phyloP scores from a whole-genome alignment of 371 early-diverging fungal genomes.

The Mortierella sp. region DNA sequence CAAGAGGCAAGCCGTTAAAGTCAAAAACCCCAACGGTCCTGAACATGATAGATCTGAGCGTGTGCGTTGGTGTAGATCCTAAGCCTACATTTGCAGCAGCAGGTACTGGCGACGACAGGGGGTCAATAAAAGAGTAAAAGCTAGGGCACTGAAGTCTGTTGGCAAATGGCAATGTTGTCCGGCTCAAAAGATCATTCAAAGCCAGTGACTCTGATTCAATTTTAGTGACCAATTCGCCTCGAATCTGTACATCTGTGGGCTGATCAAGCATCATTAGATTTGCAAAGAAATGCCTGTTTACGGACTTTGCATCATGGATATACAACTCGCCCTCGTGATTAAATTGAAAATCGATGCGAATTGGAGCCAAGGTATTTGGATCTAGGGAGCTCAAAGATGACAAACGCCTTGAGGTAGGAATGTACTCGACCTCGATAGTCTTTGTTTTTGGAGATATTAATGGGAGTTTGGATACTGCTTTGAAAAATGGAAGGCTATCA shows the following conservation, averaged over 20 bases:
- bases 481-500: conserved; percentile 45
- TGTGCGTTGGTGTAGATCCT: conserved; percentile 20
- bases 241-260: conserved; percentile 46
- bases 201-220: conserved; percentile 6
- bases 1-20: conserved; percentile 20
- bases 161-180: conserved; percentile 18
- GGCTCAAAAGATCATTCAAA: conserved; percentile 15
- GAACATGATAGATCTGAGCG: conserved; percentile 36
- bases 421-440: conserved; percentile 45
- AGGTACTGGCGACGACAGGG: background rate
- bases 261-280: conserved; percentile 55
- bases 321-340: conserved; percentile 28
- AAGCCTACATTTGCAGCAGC: conserved; percentile 39
- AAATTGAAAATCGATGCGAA: conserved; percentile 24
- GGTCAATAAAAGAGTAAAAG: conserved; percentile 34
- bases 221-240: conserved; percentile 22
- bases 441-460: conserved; percentile 20
- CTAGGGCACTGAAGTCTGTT: conserved; percentile 29
- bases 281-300: conserved; percentile 11
- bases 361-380: background rate
- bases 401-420: conserved; percentile 15
- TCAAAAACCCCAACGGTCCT: conserved; percentile 38
- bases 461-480: conserved; percentile 24
- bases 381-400: background rate
- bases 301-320: conserved; percentile 10